These are phyloP conservation scores for Aureobasidium pullulans DNA, from an alignment of 2,329 filamentous ascomycete species.

Conservation along the genomic window DNA sequence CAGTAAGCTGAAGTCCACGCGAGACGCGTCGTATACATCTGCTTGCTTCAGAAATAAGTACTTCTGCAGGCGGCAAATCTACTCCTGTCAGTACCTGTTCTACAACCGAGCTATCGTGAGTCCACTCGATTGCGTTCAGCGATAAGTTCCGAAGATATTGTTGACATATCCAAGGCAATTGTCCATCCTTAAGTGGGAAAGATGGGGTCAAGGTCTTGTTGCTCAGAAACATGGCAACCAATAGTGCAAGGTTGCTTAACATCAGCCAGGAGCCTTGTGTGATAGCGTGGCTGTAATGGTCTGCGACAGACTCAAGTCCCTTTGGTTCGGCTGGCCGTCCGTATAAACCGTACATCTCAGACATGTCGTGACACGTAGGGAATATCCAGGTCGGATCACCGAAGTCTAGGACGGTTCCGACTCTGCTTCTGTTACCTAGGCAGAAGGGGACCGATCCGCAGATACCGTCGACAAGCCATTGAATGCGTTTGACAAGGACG, in stretches of 20 bases:
- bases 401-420: background rate
- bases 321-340: background rate
- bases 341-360: background rate
- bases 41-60: background rate
- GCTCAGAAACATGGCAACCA: background rate
- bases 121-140: background rate
- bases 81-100: background rate
- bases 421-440: background rate
- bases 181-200: background rate
- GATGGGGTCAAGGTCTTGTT: background rate
- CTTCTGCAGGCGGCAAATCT: background rate
- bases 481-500: background rate
- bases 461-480: background rate
- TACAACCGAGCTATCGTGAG: background rate
- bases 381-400: background rate
- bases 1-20: background rate
- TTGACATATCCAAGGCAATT: slow-evolving; percentile 5
- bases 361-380: background rate
- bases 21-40: background rate
- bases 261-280: slow-evolving; percentile 1
- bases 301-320: background rate
- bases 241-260: slow-evolving; percentile 2
- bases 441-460: background rate
- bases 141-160: slow-evolving; percentile 7
- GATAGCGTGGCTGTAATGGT: background rate